phyloP scores from a whole-genome alignment of 139 green algal genomes.

The Chlorella vulgaris region DNA sequence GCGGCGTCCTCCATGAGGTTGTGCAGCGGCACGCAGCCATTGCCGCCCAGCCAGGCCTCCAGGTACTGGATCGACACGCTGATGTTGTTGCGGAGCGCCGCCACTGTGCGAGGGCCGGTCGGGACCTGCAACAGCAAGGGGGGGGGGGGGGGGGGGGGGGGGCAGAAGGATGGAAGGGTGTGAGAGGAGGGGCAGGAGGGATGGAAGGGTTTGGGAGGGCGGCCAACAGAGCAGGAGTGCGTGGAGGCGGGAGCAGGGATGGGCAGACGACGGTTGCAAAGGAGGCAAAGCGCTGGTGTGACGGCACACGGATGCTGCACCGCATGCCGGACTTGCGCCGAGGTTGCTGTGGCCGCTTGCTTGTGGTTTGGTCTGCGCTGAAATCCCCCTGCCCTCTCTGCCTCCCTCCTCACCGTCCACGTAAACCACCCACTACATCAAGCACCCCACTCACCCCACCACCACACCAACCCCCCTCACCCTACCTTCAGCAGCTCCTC shows the following conservation, averaged over 20 bases:
- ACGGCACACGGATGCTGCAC: too few relatives aligned
- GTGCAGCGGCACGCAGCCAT: constrained; percentile 88
- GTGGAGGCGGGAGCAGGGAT: too few relatives aligned
- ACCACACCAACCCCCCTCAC: background rate
- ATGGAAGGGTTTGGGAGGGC: too few relatives aligned
- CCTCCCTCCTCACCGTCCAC: background rate
- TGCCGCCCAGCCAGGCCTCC: constrained; percentile 83
- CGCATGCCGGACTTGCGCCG: too few relatives aligned
- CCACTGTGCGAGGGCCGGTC: constrained; percentile 50
- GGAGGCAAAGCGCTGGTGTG: too few relatives aligned
- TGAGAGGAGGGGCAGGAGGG: background rate
- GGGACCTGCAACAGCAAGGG: constrained; percentile 43
- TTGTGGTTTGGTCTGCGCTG: too few relatives aligned
- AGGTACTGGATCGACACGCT: constrained; percentile 76
- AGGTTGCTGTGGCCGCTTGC: too few relatives aligned
- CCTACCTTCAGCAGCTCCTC: constrained; percentile 60
- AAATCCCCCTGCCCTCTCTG: too few relatives aligned
- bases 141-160: background rate
- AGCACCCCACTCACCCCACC: background rate
- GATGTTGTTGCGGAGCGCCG: constrained; percentile 38
- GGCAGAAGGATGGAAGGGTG: background rate
- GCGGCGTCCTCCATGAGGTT: constrained; percentile 94
- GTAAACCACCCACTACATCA: background rate
- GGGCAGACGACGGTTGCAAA: too few relatives aligned
- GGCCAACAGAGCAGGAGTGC: too few relatives aligned